Percentiles rank a stretch among this genome's conserved stretches.
phyloP scores from a whole-genome alignment of 2,329 filamentous ascomycete genomes.

The Epichloe glyceriae region DNA sequence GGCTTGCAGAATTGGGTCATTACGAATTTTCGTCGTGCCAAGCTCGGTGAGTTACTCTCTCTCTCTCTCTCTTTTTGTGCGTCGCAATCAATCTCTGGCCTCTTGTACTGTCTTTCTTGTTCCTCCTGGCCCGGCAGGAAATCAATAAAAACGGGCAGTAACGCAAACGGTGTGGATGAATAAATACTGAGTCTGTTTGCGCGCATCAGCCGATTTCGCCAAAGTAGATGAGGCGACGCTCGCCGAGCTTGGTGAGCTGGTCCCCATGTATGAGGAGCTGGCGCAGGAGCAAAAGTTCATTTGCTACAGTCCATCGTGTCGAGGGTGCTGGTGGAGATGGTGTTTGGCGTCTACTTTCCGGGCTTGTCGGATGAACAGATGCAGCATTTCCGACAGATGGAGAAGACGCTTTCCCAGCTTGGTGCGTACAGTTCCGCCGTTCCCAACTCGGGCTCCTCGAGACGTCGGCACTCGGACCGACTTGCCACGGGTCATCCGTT shows the following conservation, averaged over 20 bases:
- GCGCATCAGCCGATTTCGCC: constrained; percentile 26
- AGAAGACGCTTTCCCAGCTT: constrained; percentile 30
- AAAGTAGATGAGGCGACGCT: constrained; percentile 27
- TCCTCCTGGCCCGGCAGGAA: neutral
- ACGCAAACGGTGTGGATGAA: neutral
- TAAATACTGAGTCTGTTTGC: neutral
- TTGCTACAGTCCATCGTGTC: constrained; percentile 51
- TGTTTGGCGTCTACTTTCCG: constrained; percentile 52
- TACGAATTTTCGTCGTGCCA: constrained; percentile 51
- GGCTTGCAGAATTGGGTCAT: constrained; percentile 65
- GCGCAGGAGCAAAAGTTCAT: constrained; percentile 43
- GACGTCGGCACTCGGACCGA: no score
- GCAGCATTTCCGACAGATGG: constrained; percentile 34
- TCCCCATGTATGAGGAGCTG: constrained; percentile 45
- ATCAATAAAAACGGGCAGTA: neutral
- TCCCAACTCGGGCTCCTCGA: neutral
- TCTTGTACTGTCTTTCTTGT: neutral
- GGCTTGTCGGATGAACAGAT: constrained; percentile 45
- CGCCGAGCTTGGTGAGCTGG: constrained; percentile 31
- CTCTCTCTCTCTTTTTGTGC: neutral
- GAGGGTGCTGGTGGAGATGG: constrained; percentile 42
- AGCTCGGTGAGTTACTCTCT: constrained; percentile 31
- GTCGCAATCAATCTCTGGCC: neutral
- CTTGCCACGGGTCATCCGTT: no score
- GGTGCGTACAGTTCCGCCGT: constrained; percentile 18